Percentiles rank a stretch among this genome's conserved stretches.
phyloP scores from a whole-genome alignment of 768 basidiomycete genomes.

The Chalciporus piperatus region DNA sequence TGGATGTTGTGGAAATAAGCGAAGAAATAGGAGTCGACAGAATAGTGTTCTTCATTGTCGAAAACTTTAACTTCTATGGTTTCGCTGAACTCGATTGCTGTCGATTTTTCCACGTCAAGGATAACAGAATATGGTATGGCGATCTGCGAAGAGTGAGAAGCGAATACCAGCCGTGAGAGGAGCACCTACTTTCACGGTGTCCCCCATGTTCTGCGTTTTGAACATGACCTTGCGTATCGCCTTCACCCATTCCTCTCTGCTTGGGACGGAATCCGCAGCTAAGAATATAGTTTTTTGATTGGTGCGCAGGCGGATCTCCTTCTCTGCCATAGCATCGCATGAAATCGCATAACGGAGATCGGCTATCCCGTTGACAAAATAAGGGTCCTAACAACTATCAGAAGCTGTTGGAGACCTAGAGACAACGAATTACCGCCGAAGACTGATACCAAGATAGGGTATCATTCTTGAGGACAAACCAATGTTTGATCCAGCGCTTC shows the following conservation, averaged over 20 bases:
- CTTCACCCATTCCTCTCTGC: slow-evolving; percentile 94
- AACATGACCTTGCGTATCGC: slow-evolving; percentile 92
- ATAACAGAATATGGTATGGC: slow-evolving; percentile 92
- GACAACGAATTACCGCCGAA: slow-evolving; percentile 61
- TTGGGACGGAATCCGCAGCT: slow-evolving; percentile 76
- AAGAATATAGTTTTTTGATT: slow-evolving; percentile 73
- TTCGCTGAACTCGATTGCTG: slow-evolving; percentile 93
- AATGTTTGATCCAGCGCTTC: slow-evolving; percentile 91
- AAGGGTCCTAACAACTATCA: slow-evolving; percentile 69
- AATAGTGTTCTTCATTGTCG: slow-evolving; percentile 74
- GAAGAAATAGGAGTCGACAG: slow-evolving; percentile 88
- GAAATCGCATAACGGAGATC: slow-evolving; percentile 90
- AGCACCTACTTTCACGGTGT: slow-evolving; percentile 78
- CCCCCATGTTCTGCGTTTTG: slow-evolving; percentile 94
- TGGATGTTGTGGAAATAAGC: slow-evolving; percentile 89
- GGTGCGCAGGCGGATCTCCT: slow-evolving; percentile 79
- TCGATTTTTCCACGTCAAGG: slow-evolving; percentile 83
- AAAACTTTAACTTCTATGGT: slow-evolving; percentile 93
- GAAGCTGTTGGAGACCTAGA: slow-evolving; percentile 4
- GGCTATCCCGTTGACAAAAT: slow-evolving; percentile 96
- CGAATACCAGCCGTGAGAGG: neutral
- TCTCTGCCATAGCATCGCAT: slow-evolving; percentile 78
- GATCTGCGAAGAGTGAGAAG: slow-evolving; percentile 48
- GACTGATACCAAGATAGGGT: slow-evolving; percentile 96
- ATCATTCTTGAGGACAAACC: slow-evolving; percentile 96